Conservation (phyloP, 495 filamentous ascomycete species). For the Penicillium macrosclerotiorum region DNA sequence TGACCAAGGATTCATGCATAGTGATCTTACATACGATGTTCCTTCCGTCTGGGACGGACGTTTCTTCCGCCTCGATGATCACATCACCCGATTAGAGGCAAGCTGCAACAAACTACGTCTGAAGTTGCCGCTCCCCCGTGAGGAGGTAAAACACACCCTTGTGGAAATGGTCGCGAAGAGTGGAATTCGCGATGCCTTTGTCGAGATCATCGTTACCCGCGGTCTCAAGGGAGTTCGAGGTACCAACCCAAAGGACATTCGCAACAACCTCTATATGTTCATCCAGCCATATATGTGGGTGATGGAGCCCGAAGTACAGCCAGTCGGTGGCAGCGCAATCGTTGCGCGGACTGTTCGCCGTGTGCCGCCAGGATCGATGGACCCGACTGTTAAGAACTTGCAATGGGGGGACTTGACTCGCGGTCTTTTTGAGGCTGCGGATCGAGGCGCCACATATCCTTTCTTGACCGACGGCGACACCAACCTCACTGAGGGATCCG, state of each 20-base stretch:
- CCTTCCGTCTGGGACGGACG: conserved; percentile 42
- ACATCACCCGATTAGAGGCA: conserved; percentile 29
- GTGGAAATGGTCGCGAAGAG: conserved; percentile 35
- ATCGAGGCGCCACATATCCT: conserved; percentile 30
- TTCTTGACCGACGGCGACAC: conserved; percentile 40
- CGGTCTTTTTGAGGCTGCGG: conserved; percentile 28
- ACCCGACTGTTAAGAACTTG: conserved; percentile 43
- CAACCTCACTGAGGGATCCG: conserved; percentile 31
- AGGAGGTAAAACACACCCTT: conserved; percentile 31
- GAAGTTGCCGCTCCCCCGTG: conserved; percentile 28
- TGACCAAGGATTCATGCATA: conserved; percentile 42
- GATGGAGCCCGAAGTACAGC: conserved; percentile 38
- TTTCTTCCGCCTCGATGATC: conserved; percentile 38
- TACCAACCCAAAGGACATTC: conserved; percentile 21
- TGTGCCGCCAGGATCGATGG: conserved; percentile 31
- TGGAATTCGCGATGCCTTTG: conserved; percentile 39
- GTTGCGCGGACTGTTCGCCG: conserved; percentile 38
- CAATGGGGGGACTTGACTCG: conserved; percentile 42
- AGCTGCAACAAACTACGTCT: conserved; percentile 38
- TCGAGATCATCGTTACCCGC: conserved; percentile 42
- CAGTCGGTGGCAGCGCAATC: conserved; percentile 33
- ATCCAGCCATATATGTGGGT: conserved; percentile 38
- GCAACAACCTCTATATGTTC: conserved; percentile 39
- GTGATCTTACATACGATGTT: conserved; percentile 43
- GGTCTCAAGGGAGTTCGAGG: conserved; percentile 33